Evolutionary conservation across 2,329 filamentous ascomycete species (phyloP).

Genomic region (Ciborinia camelliae): DNA sequence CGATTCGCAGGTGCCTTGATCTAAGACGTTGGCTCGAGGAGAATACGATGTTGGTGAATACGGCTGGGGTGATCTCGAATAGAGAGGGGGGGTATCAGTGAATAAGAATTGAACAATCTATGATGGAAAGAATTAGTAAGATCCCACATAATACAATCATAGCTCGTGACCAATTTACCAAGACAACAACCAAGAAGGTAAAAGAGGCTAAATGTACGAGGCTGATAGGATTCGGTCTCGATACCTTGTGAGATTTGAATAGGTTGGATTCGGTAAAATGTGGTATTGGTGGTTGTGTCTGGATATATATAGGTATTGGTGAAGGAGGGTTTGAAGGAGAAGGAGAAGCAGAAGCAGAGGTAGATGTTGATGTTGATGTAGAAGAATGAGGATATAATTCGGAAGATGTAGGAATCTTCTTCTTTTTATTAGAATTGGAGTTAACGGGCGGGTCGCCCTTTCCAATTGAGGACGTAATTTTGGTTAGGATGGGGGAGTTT

Average conservation of each 20-base stretch:
- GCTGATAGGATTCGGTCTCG: conserved; percentile 30
- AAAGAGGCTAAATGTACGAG: conserved; percentile 37
- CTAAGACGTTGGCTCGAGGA: conserved; percentile 42
- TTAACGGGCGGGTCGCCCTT: conserved; percentile 19
- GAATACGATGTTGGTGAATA: conserved; percentile 40
- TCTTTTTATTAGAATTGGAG: conserved; percentile 2
- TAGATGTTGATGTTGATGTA: conserved; percentile 4
- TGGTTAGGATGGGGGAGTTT: conserved; percentile 17
- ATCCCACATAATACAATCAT: neutral
- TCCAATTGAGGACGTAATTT: conserved; percentile 22
- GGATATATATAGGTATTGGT: neutral
- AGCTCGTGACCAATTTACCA: conserved; percentile 29
- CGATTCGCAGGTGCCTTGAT: conserved; percentile 53
- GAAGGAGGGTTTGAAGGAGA: neutral
- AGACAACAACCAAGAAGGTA: conserved; percentile 34
- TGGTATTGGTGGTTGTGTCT: neutral
- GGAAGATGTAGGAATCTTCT: conserved; percentile 2
- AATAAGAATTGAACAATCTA: conserved; percentile 54
- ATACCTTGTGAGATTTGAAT: conserved; percentile 28
- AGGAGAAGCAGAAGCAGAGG: neutral
- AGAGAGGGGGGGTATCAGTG: conserved; percentile 35
- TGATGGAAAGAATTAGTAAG: conserved; percentile 3
- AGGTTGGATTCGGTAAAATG: neutral
- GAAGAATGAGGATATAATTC: conserved; percentile 7
- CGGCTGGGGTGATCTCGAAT: conserved; percentile 37